Evolutionary conservation across 768 basidiomycete genomes (phyloP), one percentile per base, ranked within the genome.

Genomic region (Gloeopeniophorella convolvens): DNA sequence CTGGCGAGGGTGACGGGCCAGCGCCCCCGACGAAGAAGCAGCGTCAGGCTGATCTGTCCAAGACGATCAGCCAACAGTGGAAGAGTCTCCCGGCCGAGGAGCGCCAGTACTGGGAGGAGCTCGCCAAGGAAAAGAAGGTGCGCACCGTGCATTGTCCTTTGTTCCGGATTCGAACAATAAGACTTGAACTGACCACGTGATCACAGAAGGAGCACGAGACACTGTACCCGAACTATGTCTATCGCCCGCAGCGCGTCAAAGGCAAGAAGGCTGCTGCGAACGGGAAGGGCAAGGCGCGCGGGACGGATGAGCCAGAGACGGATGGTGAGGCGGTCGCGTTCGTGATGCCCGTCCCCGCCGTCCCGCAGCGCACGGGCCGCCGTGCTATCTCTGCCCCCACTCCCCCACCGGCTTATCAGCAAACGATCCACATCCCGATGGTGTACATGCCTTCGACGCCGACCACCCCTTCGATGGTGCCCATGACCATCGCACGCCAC

Each of bases 41-140:
- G 64, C 79, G 84, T 40, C 81, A 82, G 65, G 80, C 85, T 8
- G 84, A 88, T 70, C 77, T 89, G 34, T 85, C 84, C 34, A 89
- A 89, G 72, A 81, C 79, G 26, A 88, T 89, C 67, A 83, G 82
- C 60, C 82, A 83, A 69, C 81, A 85, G 68, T 89, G 86, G 86
- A 85, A 85, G 68, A 64, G 73, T 23, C 75, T 89, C 45, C 61
- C 78, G 11, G 42, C 75, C 28, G 83, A 82, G 61, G 85, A 89
- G 66, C 71, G 82, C 45, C 67, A 78, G 60, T 75, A 79, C 60
- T 89, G 86, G 86, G 85, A 88, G 68, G 73, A 79, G 48, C 66
- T 83, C 57, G 86, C 86, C 12, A 84, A 83, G 73, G 80, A 82
- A 66, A 82, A 80, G 74, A 79, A 77, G 70, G 84, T 88, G 87